Evolutionary conservation across 208 protist genomes (phyloP), one percentile per base, ranked within the genome.

Genomic region (Balamuthia mandrillaris): DNA sequence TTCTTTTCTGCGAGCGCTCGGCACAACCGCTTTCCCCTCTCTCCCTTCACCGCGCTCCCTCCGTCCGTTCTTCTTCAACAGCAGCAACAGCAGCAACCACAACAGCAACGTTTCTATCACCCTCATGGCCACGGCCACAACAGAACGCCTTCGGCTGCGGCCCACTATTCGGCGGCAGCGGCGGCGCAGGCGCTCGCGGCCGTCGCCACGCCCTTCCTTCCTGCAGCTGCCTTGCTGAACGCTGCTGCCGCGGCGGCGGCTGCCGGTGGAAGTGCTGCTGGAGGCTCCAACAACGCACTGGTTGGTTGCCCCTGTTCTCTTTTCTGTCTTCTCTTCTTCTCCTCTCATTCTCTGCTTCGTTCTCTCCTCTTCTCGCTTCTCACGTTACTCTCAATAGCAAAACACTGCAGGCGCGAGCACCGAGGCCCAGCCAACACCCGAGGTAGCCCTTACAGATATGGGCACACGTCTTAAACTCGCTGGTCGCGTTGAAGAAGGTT

Each of bases 381-480:
- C n/a, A n/a, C n/a, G n/a, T n/a, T n/a, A n/a, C n/a, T n/a, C n/a
- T n/a, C n/a, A n/a, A n/a, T n/a, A n/a, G n/a, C n/a, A n/a, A n/a
- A n/a, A n/a, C n/a, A n/a, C n/a, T n/a, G n/a, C n/a, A n/a, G n/a
- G n/a, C n/a, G n/a, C n/a, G n/a, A n/a, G n/a, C n/a, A 52, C 47
- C 14, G 14, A 10, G 14, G 47, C 47, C 47, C 10, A 10, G 10
- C 47, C 24, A 29, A 31, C 37, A 4, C 29, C 39, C 7, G 61
- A 70, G 61, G 61, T 70, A 5, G 87, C 37, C 14, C 66, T 90
- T 10, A 78, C 88, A 16, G 88, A 90, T 83, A n/a, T 87, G n/a
- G 88, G 74, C 6, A 90, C 88, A 14, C 60, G 81, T 2, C 74
- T 90, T 29, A 90, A 86, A 47, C 45, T 85, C 44, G 41, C 33